Evolutionary conservation across 2,329 filamentous ascomycete genomes (phyloP).

Genomic region (Ascochyta pisi): DNA sequence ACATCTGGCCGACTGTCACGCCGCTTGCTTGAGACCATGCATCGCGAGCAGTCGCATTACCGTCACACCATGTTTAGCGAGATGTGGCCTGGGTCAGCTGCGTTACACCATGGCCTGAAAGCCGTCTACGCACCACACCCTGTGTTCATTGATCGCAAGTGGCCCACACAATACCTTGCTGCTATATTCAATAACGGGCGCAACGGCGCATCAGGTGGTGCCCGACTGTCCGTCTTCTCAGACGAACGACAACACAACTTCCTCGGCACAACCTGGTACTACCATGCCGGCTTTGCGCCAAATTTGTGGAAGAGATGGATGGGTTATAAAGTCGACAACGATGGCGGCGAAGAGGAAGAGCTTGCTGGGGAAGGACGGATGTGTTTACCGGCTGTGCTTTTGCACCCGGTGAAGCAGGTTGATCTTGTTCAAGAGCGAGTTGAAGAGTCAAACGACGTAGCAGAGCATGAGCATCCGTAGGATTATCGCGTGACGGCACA

Average conservation of each 20-base stretch:
- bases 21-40: constrained; percentile 73
- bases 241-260: constrained; percentile 63
- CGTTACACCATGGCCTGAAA: constrained; percentile 78
- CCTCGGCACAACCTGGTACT: constrained; percentile 61
- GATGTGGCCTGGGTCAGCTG: constrained; percentile 76
- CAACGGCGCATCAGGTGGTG: constrained; percentile 58
- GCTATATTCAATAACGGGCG: constrained; percentile 64
- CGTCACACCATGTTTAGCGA: constrained; percentile 78
- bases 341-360: constrained; percentile 56
- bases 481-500: background rate
- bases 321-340: constrained; percentile 60
- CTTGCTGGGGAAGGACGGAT: constrained; percentile 55
- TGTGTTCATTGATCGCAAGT: constrained; percentile 63
- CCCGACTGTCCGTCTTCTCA: constrained; percentile 56
- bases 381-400: constrained; percentile 56
- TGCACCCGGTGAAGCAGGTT: constrained; percentile 60
- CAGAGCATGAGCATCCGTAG: constrained; percentile 9
- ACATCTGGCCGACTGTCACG: constrained; percentile 73
- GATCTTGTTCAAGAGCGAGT: constrained; percentile 55
- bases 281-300: constrained; percentile 59
- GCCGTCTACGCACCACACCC: constrained; percentile 71
- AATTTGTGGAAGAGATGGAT: constrained; percentile 65
- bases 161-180: constrained; percentile 62
- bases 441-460: constrained; percentile 12
- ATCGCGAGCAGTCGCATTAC: constrained; percentile 72